phyloP scores from a whole-genome alignment of 2,329 filamentous ascomycete species.

The Lasiodiplodia theobromae region DNA sequence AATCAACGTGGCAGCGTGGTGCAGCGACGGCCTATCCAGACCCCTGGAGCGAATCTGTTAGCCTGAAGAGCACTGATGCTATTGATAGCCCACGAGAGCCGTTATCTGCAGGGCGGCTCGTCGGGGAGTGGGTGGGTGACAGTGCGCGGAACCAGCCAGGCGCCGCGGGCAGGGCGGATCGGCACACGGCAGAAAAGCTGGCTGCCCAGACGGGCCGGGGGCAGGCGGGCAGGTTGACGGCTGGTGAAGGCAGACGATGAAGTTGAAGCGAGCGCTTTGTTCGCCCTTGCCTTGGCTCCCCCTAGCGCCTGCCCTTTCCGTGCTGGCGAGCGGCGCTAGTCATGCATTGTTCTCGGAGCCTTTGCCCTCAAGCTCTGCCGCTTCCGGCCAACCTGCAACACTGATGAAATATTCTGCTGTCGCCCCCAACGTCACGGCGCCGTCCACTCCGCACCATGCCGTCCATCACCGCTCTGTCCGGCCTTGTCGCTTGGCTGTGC shows the following conservation, averaged over 20 bases:
- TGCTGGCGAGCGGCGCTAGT: constrained; percentile 14
- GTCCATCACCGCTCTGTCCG: too few relatives aligned
- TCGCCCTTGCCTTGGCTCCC: background rate
- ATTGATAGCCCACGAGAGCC: constrained; percentile 16
- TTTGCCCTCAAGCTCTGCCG: background rate
- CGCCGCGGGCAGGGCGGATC: too few relatives aligned
- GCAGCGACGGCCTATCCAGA: background rate
- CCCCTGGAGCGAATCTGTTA: background rate
- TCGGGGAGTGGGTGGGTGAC: background rate
- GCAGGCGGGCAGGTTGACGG: background rate
- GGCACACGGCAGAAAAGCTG: background rate
- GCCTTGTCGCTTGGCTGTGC: background rate
- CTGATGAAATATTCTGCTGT: background rate
- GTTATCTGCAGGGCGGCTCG: constrained; percentile 9
- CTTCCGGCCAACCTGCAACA: background rate
- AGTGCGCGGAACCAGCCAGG: too few relatives aligned
- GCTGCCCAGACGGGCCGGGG: background rate
- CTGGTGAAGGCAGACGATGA: background rate
- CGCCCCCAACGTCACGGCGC: constrained; percentile 3
- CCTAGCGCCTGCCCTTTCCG: constrained; percentile 11
- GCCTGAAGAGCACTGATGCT: background rate
- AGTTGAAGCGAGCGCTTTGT: background rate
- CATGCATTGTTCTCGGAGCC: background rate
- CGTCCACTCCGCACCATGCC: background rate
- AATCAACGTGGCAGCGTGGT: constrained; percentile 2